Percentiles rank a stretch among this genome's conserved stretches.
Evolutionary conservation across 768 basidiomycete genomes (phyloP).

Genomic region (Serendipita sp.): DNA sequence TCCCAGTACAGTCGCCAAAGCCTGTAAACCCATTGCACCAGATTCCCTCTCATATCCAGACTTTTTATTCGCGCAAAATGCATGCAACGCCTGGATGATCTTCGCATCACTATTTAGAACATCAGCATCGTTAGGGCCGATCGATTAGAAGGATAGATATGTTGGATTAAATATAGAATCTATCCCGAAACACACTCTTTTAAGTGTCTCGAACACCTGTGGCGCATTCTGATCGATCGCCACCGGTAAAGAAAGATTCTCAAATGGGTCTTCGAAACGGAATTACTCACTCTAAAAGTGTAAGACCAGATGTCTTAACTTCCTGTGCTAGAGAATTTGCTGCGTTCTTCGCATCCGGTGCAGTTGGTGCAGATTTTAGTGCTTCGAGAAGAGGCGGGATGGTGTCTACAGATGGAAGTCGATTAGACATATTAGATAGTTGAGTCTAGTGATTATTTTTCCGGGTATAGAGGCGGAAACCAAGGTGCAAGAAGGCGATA

Average conservation of each 20-base stretch:
- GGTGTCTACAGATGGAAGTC: neutral
- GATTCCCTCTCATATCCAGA: slow-evolving; percentile 82
- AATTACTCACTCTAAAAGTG: neutral
- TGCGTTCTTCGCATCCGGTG: slow-evolving; percentile 71
- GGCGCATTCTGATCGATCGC: too few species aligned
- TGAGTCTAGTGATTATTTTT: neutral
- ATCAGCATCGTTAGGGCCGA: too few species aligned
- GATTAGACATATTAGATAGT: neutral
- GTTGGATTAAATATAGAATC: slow-evolving; percentile 43
- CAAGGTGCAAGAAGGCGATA: too few species aligned
- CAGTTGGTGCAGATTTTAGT: slow-evolving; percentile 42
- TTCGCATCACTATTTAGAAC: slow-evolving; percentile 33
- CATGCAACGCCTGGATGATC: slow-evolving; percentile 46
- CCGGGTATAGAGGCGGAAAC: neutral
- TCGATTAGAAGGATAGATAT: slow-evolving; percentile 25
- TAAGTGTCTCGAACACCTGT: too few species aligned
- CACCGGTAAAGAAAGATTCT: too few species aligned
- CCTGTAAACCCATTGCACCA: slow-evolving; percentile 63
- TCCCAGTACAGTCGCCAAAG: slow-evolving; percentile 54
- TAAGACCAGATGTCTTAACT: slow-evolving; percentile 26
- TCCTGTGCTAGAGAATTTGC: slow-evolving; percentile 66
- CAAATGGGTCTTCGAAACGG: neutral
- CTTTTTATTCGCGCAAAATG: slow-evolving; percentile 67
- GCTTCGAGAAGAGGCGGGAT: slow-evolving; percentile 30
- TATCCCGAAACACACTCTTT: too few species aligned